Conservation (phyloP, 495 filamentous ascomycete species). For the Bryoglossum gracile region DNA sequence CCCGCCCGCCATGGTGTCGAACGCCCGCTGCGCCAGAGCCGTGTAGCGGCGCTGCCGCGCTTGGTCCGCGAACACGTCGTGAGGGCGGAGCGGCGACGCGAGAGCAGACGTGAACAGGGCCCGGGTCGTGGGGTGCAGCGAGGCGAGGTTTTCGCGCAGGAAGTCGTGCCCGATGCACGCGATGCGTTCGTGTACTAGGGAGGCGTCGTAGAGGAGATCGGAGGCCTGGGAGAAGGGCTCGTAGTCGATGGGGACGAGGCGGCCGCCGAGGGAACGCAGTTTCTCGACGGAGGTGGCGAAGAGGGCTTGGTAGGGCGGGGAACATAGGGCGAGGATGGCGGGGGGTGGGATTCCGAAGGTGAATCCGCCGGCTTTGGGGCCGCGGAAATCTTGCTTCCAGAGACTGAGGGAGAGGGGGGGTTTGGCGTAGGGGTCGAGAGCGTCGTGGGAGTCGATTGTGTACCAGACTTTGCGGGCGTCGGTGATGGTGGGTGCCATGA, state of each 20-base stretch:
- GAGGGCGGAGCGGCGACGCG: slow-evolving; percentile 38
- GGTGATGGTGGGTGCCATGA: slow-evolving; percentile 45
- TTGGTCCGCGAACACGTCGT: slow-evolving; percentile 52
- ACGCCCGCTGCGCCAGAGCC: slow-evolving; percentile 38
- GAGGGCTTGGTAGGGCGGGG: slow-evolving; percentile 35
- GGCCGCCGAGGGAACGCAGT: slow-evolving; percentile 44
- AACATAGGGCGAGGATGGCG: slow-evolving; percentile 40
- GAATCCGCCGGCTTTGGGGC: slow-evolving; percentile 34
- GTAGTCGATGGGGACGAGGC: slow-evolving; percentile 45
- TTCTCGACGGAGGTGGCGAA: slow-evolving; percentile 39
- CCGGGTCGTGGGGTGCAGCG: slow-evolving; percentile 48
- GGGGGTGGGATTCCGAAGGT: slow-evolving; percentile 48
- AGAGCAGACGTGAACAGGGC: slow-evolving; percentile 42
- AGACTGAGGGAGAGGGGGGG: slow-evolving; percentile 22
- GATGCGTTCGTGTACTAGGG: slow-evolving; percentile 52
- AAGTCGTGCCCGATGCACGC: slow-evolving; percentile 21
- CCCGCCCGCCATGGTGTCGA: slow-evolving; percentile 34
- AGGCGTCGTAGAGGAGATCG: slow-evolving; percentile 50
- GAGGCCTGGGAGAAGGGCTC: slow-evolving; percentile 46
- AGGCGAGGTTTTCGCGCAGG: slow-evolving; percentile 14
- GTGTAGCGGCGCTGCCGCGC: slow-evolving; percentile 39
- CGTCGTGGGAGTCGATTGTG: slow-evolving; percentile 45
- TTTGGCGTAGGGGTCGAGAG: slow-evolving; percentile 51
- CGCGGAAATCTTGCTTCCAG: slow-evolving; percentile 43
- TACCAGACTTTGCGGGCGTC: slow-evolving; percentile 54